phyloP scores from a whole-genome alignment of 164 flowering plant genomes.

The Sextonia rubra region DNA sequence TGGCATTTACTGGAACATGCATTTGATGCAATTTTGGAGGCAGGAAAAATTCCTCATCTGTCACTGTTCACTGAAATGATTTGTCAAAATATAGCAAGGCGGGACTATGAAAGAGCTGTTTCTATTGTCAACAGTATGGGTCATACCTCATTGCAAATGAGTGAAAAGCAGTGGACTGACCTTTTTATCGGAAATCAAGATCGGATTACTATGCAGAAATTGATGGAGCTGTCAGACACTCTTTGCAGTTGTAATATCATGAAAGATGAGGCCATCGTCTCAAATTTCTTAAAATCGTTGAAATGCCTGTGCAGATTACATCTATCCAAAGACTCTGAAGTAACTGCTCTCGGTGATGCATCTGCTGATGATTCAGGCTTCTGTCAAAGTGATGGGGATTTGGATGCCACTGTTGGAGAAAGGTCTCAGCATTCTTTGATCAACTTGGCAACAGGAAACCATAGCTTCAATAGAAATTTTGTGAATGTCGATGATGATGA shows the following conservation, averaged over 20 bases:
- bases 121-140: constrained; percentile 52
- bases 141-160: constrained; percentile 62
- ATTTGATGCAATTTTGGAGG: constrained; percentile 68
- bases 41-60: constrained; percentile 67
- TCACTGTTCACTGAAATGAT: constrained; percentile 67
- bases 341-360: constrained; percentile 2
- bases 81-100: constrained; percentile 42
- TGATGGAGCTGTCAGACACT: constrained; percentile 37
- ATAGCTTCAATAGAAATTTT: background rate
- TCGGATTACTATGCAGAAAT: constrained; percentile 29
- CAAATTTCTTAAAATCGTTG: constrained; percentile 52
- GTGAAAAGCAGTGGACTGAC: constrained; percentile 70
- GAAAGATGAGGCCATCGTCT: constrained; percentile 32
- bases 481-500: constrained; percentile 1
- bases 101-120: constrained; percentile 49
- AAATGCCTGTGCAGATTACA: constrained; percentile 32
- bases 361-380: background rate
- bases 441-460: constrained; percentile 4
- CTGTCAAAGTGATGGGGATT: constrained; percentile 2
- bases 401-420: constrained; percentile 1
- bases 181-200: constrained; percentile 38
- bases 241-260: constrained; percentile 28
- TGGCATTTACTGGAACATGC: constrained; percentile 82
- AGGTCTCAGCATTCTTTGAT: constrained; percentile 3
- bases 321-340: constrained; percentile 4